A percentile compares a stretch with the other conserved stretches of the same genome.
Conservation (phyloP, 2,329 filamentous ascomycete genomes). For the Davidsoniella eucalypti region DNA sequence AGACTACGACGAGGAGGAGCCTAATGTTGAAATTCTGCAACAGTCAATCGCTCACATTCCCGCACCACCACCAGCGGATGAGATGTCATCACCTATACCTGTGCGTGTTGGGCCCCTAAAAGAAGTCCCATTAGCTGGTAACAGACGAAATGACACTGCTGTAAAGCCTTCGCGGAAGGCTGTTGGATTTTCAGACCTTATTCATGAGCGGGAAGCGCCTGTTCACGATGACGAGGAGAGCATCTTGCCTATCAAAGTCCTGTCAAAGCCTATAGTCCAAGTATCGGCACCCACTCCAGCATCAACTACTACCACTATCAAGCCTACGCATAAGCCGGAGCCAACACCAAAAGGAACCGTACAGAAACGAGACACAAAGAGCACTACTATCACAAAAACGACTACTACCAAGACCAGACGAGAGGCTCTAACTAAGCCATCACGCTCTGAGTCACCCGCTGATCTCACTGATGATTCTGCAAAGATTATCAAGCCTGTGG, state of each 20-base stretch:
- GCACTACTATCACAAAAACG: conserved; percentile 1
- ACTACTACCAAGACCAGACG: conserved; percentile 8
- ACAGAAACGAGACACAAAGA: background rate
- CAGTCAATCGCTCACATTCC: conserved; percentile 23
- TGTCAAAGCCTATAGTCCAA: background rate
- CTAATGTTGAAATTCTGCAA: conserved; percentile 29
- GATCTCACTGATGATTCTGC: conserved; percentile 3
- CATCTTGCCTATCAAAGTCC: conserved; percentile 11
- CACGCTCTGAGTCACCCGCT: background rate
- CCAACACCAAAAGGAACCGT: background rate
- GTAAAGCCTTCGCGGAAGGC: conserved; percentile 13
- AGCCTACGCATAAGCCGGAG: conserved; percentile 1
- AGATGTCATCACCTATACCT: conserved; percentile 25
- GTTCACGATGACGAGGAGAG: conserved; percentile 8
- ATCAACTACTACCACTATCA: background rate
- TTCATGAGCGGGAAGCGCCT: background rate
- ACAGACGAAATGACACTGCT: conserved; percentile 21
- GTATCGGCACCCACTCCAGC: background rate
- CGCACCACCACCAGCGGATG: background rate
- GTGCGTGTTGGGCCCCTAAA: conserved; percentile 35
- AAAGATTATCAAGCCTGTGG: conserved; percentile 1
- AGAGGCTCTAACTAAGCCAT: background rate
- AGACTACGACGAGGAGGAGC: conserved; percentile 28
- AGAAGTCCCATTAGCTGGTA: conserved; percentile 34
- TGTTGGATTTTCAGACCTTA: conserved; percentile 3